Conservation (phyloP, 345 rosid species). For the Populus tremula region DNA sequence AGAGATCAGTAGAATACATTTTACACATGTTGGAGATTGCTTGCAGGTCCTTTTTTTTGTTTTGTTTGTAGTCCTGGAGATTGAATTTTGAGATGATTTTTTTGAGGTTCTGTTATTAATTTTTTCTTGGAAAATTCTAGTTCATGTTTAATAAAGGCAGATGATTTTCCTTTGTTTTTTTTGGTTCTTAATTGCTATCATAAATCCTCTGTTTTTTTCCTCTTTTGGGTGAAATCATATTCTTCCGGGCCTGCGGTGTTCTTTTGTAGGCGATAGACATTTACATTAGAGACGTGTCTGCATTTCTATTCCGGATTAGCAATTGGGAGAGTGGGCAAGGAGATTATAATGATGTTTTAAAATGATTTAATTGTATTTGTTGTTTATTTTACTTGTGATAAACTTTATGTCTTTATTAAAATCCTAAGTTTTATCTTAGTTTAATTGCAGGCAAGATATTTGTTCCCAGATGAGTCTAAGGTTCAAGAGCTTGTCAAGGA, state of each 20-base stretch:
- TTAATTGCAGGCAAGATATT: slow-evolving; percentile 55
- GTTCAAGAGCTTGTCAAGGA: slow-evolving; percentile 65
- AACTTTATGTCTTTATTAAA: not conserved
- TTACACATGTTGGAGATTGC: not conserved
- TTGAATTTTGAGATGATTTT: not conserved
- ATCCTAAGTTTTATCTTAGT: slow-evolving; percentile 18
- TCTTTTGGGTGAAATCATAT: too few relatives aligned
- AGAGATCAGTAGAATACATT: not conserved
- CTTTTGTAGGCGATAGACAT: not conserved
- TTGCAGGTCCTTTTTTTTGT: not conserved
- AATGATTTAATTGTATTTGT: not conserved
- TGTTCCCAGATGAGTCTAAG: slow-evolving; percentile 67
- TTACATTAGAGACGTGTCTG: not conserved
- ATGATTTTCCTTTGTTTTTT: not conserved
- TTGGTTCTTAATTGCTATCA: too few relatives aligned
- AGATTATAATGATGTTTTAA: not conserved
- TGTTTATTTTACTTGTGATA: not conserved
- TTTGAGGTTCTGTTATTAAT: not conserved
- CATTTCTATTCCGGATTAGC: not conserved
- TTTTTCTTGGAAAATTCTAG: not conserved
- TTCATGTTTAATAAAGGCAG: not conserved
- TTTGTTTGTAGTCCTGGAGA: not conserved
- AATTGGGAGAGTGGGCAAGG: not conserved
- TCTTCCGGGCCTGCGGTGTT: not conserved
- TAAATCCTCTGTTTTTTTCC: not conserved